Percentiles rank a stretch among this genome's conserved stretches.
Evolutionary conservation across 2,329 filamentous ascomycete species (phyloP).

Genomic region (Chrysoporthe deuterocubensis): DNA sequence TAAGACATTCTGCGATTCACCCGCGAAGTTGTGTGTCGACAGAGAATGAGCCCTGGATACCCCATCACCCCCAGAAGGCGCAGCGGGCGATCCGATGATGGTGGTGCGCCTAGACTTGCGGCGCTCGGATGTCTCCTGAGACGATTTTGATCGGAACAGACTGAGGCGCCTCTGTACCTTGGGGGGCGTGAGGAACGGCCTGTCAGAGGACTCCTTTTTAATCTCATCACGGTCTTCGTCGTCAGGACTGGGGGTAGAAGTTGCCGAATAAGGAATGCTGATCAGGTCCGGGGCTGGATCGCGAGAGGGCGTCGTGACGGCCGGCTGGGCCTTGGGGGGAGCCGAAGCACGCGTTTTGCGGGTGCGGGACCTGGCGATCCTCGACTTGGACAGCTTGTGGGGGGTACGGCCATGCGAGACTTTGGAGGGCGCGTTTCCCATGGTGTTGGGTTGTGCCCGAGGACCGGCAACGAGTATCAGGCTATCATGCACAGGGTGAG

Average conservation of each 20-base stretch:
- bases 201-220: conserved; percentile 16
- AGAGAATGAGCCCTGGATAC: conserved; percentile 39
- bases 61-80: conserved; percentile 29
- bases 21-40: conserved; percentile 30
- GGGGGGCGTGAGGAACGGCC: conserved; percentile 19
- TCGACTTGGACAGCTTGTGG: conserved; percentile 28
- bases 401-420: conserved; percentile 22
- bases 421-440: conserved; percentile 29
- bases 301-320: conserved; percentile 1
- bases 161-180: conserved; percentile 46
- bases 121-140: conserved; percentile 35
- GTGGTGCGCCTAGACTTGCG: conserved; percentile 34
- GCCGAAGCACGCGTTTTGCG: conserved; percentile 13
- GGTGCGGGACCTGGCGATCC: conserved; percentile 13
- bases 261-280: conserved; percentile 27
- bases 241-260: conserved; percentile 14
- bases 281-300: conserved; percentile 18
- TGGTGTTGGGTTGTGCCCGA: conserved; percentile 19
- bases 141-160: conserved; percentile 44
- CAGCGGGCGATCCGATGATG: conserved; percentile 35
- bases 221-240: conserved; percentile 5
- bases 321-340: conserved; percentile 16
- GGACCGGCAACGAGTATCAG: conserved; percentile 19
- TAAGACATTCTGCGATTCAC: conserved; percentile 38
- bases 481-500: conserved; percentile 22